Conservation (phyloP, 2,329 filamentous ascomycete species). For the Pyricularia grisea region DNA sequence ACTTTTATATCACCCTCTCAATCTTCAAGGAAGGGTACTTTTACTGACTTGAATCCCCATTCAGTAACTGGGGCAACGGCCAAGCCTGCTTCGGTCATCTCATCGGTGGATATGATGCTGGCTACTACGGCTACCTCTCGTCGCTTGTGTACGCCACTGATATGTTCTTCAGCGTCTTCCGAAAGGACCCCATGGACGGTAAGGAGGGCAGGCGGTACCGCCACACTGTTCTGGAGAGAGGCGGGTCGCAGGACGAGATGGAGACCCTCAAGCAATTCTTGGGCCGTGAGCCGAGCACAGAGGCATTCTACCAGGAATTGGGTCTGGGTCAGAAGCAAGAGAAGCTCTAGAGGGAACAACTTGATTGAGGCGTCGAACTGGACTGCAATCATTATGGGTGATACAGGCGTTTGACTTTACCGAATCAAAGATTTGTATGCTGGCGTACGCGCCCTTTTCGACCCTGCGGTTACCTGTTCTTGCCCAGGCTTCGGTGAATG, state of each 20-base stretch:
- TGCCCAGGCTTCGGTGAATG: not conserved
- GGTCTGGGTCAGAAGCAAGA: constrained; percentile 29
- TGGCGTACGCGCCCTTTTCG: not conserved
- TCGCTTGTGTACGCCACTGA: constrained; percentile 71
- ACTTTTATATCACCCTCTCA: not conserved
- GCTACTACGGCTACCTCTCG: constrained; percentile 69
- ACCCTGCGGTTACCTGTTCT: not conserved
- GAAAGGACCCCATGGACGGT: constrained; percentile 67
- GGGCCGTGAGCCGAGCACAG: constrained; percentile 64
- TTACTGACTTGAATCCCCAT: constrained; percentile 16
- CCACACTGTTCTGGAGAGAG: constrained; percentile 68
- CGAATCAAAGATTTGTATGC: not conserved
- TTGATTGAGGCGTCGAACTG: not conserved
- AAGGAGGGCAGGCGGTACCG: constrained; percentile 67
- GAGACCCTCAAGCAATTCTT: constrained; percentile 68
- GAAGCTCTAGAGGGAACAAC: not conserved
- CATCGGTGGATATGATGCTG: constrained; percentile 76
- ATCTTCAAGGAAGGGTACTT: not conserved
- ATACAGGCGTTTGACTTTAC: not conserved
- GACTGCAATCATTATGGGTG: not conserved
- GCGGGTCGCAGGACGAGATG: constrained; percentile 76
- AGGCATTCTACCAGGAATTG: constrained; percentile 73
- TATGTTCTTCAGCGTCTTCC: constrained; percentile 79
- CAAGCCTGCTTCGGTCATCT: constrained; percentile 76
- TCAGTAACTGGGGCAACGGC: constrained; percentile 62